Conservation (phyloP, 495 filamentous ascomycete genomes). For the Podospora anserina region DNA sequence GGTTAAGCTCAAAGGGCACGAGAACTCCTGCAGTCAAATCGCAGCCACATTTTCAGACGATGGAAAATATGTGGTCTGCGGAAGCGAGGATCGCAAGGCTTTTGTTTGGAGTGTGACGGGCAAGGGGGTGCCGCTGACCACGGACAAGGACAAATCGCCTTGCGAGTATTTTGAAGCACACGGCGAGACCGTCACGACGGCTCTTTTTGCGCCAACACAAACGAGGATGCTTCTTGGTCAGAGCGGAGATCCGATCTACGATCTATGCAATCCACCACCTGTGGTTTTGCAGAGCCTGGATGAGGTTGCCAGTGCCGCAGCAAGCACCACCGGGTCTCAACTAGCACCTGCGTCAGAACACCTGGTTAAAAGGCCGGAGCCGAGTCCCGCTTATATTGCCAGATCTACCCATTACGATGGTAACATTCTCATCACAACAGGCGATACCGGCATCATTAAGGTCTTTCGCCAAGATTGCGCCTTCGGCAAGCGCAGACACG, state of each 20-base stretch:
- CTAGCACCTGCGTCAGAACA: conserved; percentile 17
- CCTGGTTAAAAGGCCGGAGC: conserved; percentile 43
- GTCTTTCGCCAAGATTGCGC: conserved; percentile 95
- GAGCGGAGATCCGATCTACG: conserved; percentile 90
- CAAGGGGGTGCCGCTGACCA: conserved; percentile 47
- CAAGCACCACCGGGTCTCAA: conserved; percentile 36
- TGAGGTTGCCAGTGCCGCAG: conserved; percentile 48
- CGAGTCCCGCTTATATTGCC: conserved; percentile 62
- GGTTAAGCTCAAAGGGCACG: conserved; percentile 87
- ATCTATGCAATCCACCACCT: conserved; percentile 93
- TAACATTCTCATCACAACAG: conserved; percentile 89
- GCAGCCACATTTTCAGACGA: conserved; percentile 86
- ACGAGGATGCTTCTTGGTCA: conserved; percentile 72
- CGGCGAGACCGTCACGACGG: conserved; percentile 79
- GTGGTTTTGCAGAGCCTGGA: conserved; percentile 77
- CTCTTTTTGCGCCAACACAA: conserved; percentile 75
- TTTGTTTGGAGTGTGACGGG: conserved; percentile 80
- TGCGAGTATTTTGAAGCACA: conserved; percentile 89
- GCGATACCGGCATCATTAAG: conserved; percentile 84
- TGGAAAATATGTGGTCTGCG: conserved; percentile 82
- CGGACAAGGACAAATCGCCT: conserved; percentile 72
- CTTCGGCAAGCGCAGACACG: conserved; percentile 52
- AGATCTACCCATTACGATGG: conserved; percentile 75
- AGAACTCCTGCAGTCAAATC: conserved; percentile 90
- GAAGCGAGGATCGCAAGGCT: conserved; percentile 83